phyloP scores from a whole-genome alignment of 352 stramenopile genomes.

The Pythium monospermum region DNA sequence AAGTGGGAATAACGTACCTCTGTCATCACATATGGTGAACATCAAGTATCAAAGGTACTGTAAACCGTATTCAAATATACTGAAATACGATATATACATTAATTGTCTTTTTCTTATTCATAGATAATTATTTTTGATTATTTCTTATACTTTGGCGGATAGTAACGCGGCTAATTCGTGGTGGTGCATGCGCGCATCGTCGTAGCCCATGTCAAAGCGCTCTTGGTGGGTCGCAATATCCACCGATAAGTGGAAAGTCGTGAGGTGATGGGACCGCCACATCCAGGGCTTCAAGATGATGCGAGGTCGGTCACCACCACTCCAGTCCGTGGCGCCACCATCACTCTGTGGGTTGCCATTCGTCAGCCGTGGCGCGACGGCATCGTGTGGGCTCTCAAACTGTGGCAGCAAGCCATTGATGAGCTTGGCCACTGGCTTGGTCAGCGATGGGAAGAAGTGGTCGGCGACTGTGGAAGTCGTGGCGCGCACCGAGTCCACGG shows the following conservation, averaged over 20 bases:
- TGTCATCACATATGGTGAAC: no score
- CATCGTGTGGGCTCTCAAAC: constrained; percentile 42
- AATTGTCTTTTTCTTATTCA: no score
- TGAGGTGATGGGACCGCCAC: constrained; percentile 46
- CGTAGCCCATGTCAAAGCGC: constrained; percentile 55
- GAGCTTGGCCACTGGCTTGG: constrained; percentile 41
- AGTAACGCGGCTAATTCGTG: constrained; percentile 44
- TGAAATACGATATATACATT: no score
- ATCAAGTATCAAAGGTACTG: no score
- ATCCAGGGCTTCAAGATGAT: constrained; percentile 63
- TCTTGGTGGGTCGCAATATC: constrained; percentile 43
- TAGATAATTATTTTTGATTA: no score
- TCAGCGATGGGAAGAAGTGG: constrained; percentile 38
- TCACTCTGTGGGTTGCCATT: constrained; percentile 22
- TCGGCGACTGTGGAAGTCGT: constrained; percentile 31
- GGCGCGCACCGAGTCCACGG: constrained; percentile 34
- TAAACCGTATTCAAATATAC: no score
- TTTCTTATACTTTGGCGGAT: constrained; percentile 17
- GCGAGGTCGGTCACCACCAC: constrained; percentile 20
- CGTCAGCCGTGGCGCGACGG: constrained; percentile 31
- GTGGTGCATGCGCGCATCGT: constrained; percentile 48
- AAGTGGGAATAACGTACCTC: no score
- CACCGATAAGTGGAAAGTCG: constrained; percentile 55
- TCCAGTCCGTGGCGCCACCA: background rate
- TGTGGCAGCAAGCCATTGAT: constrained; percentile 39